Evolutionary conservation across 768 basidiomycete genomes (phyloP).

Genomic region (Podaxis sp.): DNA sequence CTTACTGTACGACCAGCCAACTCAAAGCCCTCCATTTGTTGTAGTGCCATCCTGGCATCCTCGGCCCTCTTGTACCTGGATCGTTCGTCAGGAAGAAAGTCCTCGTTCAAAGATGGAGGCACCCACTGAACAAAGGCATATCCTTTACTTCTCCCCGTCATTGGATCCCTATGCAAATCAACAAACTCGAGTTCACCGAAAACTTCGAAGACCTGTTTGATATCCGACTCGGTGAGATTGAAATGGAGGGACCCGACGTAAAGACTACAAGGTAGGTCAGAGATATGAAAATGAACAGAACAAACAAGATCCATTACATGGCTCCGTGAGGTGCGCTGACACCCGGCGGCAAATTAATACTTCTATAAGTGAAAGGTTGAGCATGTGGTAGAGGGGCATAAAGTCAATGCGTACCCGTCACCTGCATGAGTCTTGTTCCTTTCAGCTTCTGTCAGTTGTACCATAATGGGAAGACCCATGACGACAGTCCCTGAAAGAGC

Average conservation of each 20-base stretch:
- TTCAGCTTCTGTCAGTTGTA: slow-evolving; percentile 97
- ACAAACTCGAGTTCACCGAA: slow-evolving; percentile 99
- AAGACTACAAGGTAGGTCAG: slow-evolving; percentile 50
- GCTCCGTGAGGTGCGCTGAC: slow-evolving; percentile 78
- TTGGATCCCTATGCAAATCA: slow-evolving; percentile 93
- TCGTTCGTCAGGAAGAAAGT: background rate
- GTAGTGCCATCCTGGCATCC: slow-evolving; percentile 94
- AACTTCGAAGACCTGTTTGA: slow-evolving; percentile 98
- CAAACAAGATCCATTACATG: slow-evolving; percentile 65
- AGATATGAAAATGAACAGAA: background rate
- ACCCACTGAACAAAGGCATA: slow-evolving; percentile 96
- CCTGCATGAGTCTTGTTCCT: slow-evolving; percentile 87
- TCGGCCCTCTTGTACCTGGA: slow-evolving; percentile 83
- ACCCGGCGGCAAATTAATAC: slow-evolving; percentile 82
- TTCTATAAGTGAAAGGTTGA: slow-evolving; percentile 40
- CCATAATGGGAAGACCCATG: slow-evolving; percentile 97
- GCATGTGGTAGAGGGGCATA: background rate
- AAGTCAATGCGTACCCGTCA: slow-evolving; percentile 61
- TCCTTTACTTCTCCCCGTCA: slow-evolving; percentile 95
- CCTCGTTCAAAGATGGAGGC: background rate
- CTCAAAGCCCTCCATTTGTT: slow-evolving; percentile 99
- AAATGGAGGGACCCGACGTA: slow-evolving; percentile 98
- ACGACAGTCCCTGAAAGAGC: slow-evolving; percentile 91
- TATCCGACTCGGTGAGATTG: slow-evolving; percentile 94
- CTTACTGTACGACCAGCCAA: slow-evolving; percentile 90